Evolutionary conservation across 2,329 filamentous ascomycete species (phyloP).

Genomic region (Ophiostoma triangulosporum): DNA sequence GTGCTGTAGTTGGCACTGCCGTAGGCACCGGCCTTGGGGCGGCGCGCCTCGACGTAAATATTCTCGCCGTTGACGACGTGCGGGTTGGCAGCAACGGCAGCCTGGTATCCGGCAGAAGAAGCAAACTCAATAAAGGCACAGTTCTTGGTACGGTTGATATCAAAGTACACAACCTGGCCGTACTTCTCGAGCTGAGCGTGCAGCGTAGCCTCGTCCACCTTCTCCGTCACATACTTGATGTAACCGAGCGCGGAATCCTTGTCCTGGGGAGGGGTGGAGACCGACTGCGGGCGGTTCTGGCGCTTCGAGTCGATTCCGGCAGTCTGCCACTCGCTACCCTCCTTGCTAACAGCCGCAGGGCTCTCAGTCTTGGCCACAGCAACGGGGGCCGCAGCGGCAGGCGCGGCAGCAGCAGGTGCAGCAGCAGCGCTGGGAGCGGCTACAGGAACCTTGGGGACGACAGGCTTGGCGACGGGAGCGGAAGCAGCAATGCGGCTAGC

Average conservation of each 20-base stretch:
- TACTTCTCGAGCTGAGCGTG: slow-evolving; percentile 57
- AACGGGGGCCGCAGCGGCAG: slow-evolving; percentile 28
- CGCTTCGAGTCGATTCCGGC: slow-evolving; percentile 74
- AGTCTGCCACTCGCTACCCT: slow-evolving; percentile 72
- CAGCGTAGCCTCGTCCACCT: slow-evolving; percentile 63
- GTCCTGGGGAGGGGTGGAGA: slow-evolving; percentile 45
- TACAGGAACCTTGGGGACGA: slow-evolving; percentile 44
- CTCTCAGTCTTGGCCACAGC: slow-evolving; percentile 12
- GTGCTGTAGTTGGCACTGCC: slow-evolving; percentile 54
- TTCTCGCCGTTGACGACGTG: slow-evolving; percentile 71
- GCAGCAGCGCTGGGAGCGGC: slow-evolving; percentile 37
- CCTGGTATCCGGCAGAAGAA: slow-evolving; percentile 65
- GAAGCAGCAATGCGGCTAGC: slow-evolving; percentile 53
- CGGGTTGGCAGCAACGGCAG: slow-evolving; percentile 72
- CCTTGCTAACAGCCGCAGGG: slow-evolving; percentile 28
- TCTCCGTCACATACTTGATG: slow-evolving; percentile 90
- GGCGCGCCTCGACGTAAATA: slow-evolving; percentile 80
- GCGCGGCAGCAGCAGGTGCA: slow-evolving; percentile 20
- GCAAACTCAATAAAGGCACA: slow-evolving; percentile 95
- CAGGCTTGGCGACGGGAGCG: slow-evolving; percentile 31
- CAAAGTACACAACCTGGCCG: slow-evolving; percentile 59
- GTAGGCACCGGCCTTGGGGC: slow-evolving; percentile 57
- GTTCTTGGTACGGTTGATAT: slow-evolving; percentile 79
- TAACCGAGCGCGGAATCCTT: slow-evolving; percentile 73
- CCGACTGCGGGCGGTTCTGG: slow-evolving; percentile 60